Base-by-base conservation (phyloP, 108 stramenopile genomes). In the Fragilariopsis cylindrus region DNA sequence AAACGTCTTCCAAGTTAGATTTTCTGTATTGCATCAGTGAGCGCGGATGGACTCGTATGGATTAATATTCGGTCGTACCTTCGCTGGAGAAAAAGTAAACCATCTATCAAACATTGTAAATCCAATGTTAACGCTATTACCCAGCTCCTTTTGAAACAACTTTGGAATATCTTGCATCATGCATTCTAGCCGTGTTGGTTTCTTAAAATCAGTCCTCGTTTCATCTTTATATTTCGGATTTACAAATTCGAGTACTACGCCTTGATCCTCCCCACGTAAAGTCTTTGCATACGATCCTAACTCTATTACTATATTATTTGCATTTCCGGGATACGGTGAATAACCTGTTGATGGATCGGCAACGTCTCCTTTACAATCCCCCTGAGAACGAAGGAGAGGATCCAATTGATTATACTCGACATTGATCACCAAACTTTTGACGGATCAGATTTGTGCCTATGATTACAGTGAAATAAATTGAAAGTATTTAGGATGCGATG, bases 101-200 rank as follows among this genome's bases (percentile, higher is more conserved):
- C 96, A 97, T 57, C 97, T 87, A 77, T 97, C 92, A 71, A 97
- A 91, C 87, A 84, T 91, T 12, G 98, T 98, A 72, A 99, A 99
- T 15, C 99, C 99, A 77, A 99, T 97, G 74, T 93, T 96, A 55
- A 84, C 87, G 46, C 86, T 84, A 11, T 71, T 81, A 42, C 90
- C 90, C 88, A 92, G 88, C 79, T 97, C 96, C 71, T 96, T 92
- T 72, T 95, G 87, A 69, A 98, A 92, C 3, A 97, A 60, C 83
- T 97, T 97, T 1, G 99, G 99, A 81, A 97, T 97, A 77, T 99
- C 99, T 74, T 94, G 93, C 98, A 99, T 99, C 99, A 99, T 99
- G 85, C 98, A 98, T 91, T 99, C 98, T 75, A 99, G 84, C n/a
- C 99, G 78, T 16, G 99, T 98, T 1, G 99, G 98, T 79, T 99